Evolutionary conservation across 805 yeast genomes (phyloP).

Genomic region (Teunomyces gatunensis): DNA sequence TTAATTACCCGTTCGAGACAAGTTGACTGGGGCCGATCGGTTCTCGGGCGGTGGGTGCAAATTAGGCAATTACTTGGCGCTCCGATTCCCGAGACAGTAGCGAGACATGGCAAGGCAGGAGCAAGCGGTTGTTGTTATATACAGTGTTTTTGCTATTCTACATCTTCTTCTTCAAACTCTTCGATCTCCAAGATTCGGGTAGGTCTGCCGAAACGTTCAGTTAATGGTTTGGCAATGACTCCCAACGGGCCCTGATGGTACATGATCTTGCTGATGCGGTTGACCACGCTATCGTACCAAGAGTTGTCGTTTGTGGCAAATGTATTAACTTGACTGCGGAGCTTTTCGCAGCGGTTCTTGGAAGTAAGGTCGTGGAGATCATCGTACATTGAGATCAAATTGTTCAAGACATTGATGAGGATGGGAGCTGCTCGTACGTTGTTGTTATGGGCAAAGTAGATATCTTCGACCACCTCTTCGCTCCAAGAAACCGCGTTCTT

Average conservation of each 20-base stretch:
- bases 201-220: slow-evolving; percentile 38
- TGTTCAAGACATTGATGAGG: slow-evolving; percentile 27
- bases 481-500: slow-evolving; percentile 41
- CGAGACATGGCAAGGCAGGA: too few species aligned
- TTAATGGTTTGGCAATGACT: slow-evolving; percentile 36
- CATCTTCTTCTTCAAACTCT: slow-evolving; percentile 42
- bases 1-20: too few species aligned
- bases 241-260: slow-evolving; percentile 43
- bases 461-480: slow-evolving; percentile 39
- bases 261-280: slow-evolving; percentile 36
- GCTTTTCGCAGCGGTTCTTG: slow-evolving; percentile 25
- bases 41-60: too few species aligned
- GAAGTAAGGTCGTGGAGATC: slow-evolving; percentile 21
- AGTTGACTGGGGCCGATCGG: too few species aligned
- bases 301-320: slow-evolving; percentile 23
- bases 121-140: background rate
- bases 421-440: slow-evolving; percentile 27
- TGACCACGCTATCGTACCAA: slow-evolving; percentile 36
- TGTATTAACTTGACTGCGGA: slow-evolving; percentile 22
- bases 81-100: too few species aligned
- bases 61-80: too few species aligned
- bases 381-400: slow-evolving; percentile 33
- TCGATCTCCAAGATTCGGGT: slow-evolving; percentile 34
- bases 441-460: slow-evolving; percentile 28
- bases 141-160: slow-evolving; percentile 16